A percentile compares a stretch with the other conserved stretches of the same genome.
Conservation (phyloP, 192 early-diverging fungal species). For the Podila verticillata region DNA sequence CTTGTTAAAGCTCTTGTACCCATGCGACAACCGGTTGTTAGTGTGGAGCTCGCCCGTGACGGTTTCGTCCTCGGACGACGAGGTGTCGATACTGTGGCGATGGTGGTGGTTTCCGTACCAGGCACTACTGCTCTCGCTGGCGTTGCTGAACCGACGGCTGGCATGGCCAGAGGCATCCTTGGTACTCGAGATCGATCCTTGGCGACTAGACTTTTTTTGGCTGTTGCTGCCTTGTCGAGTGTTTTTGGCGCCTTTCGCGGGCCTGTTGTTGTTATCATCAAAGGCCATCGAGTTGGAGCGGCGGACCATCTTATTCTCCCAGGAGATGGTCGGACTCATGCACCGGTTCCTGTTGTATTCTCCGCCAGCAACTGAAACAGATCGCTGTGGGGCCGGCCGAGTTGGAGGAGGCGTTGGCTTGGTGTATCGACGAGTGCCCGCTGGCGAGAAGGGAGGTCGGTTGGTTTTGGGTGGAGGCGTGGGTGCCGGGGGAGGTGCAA, state of each 20-base stretch:
- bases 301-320: neutral
- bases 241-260: neutral
- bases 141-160: neutral
- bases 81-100: neutral
- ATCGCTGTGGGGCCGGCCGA: conserved; percentile 9
- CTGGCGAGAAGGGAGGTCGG: conserved; percentile 41
- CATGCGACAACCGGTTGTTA: neutral
- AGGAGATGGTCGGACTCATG: neutral
- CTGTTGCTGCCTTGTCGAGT: neutral
- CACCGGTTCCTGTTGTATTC: conserved; percentile 6
- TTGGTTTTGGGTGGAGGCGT: conserved; percentile 8
- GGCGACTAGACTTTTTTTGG: neutral
- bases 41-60: conserved; percentile 10
- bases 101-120: neutral
- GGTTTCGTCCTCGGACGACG: conserved; percentile 38
- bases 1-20: conserved; percentile 3
- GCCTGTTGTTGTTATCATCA: neutral
- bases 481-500: conserved; percentile 4
- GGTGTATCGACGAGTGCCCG: conserved; percentile 32
- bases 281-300: conserved; percentile 1
- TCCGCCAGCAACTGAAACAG: conserved; percentile 17
- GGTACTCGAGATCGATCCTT: neutral
- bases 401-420: conserved; percentile 2
- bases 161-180: neutral
- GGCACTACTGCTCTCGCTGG: neutral